phyloP scores from a whole-genome alignment of 1,284 basidiomycete species.

The Somion occarium region DNA sequence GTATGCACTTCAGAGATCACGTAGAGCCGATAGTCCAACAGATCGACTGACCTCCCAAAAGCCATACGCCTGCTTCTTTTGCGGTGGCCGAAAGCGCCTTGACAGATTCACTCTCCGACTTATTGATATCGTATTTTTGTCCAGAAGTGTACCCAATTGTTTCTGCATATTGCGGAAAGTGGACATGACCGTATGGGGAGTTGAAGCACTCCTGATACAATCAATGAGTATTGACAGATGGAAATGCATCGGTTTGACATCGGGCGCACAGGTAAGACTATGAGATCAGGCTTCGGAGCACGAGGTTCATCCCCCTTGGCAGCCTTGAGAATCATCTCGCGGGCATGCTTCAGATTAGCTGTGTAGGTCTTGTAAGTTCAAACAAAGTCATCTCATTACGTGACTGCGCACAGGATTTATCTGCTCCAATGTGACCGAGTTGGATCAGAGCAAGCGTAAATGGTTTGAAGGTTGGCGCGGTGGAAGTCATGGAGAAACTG shows the following conservation, averaged over 20 bases:
- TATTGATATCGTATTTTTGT: slow-evolving; percentile 50
- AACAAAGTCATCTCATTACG: slow-evolving; percentile 8
- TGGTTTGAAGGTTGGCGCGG: slow-evolving; percentile 48
- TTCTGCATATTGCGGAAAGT: slow-evolving; percentile 86
- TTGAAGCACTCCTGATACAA: slow-evolving; percentile 89
- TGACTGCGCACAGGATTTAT: slow-evolving; percentile 46
- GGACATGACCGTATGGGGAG: slow-evolving; percentile 87
- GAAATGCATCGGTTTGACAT: background rate
- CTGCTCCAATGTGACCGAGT: slow-evolving; percentile 63
- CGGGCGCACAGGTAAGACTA: slow-evolving; percentile 76
- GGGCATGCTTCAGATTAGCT: slow-evolving; percentile 77
- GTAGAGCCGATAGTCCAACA: background rate
- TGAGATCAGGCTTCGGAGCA: slow-evolving; percentile 62
- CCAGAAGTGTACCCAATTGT: slow-evolving; percentile 60
- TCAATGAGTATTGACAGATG: background rate
- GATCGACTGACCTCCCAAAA: slow-evolving; percentile 74
- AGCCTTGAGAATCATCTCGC: slow-evolving; percentile 73
- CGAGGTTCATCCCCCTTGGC: slow-evolving; percentile 36
- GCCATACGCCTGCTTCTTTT: slow-evolving; percentile 77
- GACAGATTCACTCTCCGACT: slow-evolving; percentile 73
- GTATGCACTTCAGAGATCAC: background rate
- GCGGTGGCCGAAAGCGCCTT: slow-evolving; percentile 82
- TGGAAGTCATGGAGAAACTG: slow-evolving; percentile 20
- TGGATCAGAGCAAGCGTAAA: slow-evolving; percentile 88
- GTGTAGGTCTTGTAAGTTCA: background rate